A percentile compares a stretch with the other conserved stretches of the same genome.
Evolutionary conservation across 495 filamentous ascomycete genomes (phyloP).

Genomic region (Penicillium desertorum): DNA sequence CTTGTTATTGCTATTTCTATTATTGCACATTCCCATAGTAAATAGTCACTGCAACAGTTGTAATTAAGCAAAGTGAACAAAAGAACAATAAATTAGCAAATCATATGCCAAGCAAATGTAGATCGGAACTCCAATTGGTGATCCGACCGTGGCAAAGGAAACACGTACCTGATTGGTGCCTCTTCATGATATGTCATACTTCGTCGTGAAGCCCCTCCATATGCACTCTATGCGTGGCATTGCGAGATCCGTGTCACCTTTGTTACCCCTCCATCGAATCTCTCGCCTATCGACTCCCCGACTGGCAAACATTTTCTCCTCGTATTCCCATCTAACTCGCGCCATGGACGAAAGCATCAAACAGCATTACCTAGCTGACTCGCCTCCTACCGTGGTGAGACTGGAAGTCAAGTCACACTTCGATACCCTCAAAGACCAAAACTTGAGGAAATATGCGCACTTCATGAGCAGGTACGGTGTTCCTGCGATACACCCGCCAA

Average conservation of each 20-base stretch:
- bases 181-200: constrained; percentile 25
- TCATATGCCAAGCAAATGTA: constrained; percentile 8
- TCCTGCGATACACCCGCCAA: background rate
- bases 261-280: constrained; percentile 28
- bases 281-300: constrained; percentile 20
- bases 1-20: constrained; percentile 6
- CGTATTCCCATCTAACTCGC: constrained; percentile 14
- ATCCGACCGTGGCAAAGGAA: constrained; percentile 7
- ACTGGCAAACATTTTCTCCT: constrained; percentile 18
- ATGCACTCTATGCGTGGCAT: constrained; percentile 34
- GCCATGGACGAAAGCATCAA: constrained; percentile 45
- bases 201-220: constrained; percentile 12
- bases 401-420: constrained; percentile 90
- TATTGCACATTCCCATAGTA: background rate
- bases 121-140: constrained; percentile 12
- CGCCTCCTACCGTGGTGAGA: constrained; percentile 79
- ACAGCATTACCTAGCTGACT: constrained; percentile 81
- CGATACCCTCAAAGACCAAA: constrained; percentile 71
- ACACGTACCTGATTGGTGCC: constrained; percentile 19
- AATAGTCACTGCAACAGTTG: constrained; percentile 6
- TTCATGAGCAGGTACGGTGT: constrained; percentile 73
- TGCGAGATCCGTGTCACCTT: constrained; percentile 31
- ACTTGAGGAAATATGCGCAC: constrained; percentile 78
- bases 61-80: constrained; percentile 2
- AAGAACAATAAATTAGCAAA: background rate